A percentile compares a stretch with the other conserved stretches of the same genome.
Conservation (phyloP, 1,284 basidiomycete genomes). For the Rhodotorula sp. region DNA sequence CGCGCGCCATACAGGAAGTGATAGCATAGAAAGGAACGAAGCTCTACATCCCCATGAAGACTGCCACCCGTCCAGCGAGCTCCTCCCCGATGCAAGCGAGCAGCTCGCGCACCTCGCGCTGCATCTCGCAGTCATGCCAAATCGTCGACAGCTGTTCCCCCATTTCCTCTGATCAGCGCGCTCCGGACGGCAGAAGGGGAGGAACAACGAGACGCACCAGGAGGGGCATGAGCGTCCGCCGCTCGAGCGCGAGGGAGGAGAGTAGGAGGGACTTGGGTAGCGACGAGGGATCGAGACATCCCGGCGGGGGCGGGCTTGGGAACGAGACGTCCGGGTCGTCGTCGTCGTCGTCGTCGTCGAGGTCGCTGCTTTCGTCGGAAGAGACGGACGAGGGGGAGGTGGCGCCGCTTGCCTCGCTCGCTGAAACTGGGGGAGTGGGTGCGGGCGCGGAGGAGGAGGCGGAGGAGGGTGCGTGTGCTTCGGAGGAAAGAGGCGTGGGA, state of each 20-base stretch:
- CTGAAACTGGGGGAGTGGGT: no score
- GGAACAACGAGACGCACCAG: slow-evolving; percentile 20
- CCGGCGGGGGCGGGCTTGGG: slow-evolving; percentile 47
- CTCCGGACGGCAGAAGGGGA: background rate
- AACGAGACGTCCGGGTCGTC: slow-evolving; percentile 42
- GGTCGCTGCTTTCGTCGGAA: slow-evolving; percentile 12
- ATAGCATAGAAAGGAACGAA: no score
- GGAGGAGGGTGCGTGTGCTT: no score
- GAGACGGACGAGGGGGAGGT: background rate
- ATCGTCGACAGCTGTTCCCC: slow-evolving; percentile 37
- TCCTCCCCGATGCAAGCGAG: slow-evolving; percentile 44
- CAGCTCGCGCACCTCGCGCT: slow-evolving; percentile 37
- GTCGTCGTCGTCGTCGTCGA: slow-evolving; percentile 34
- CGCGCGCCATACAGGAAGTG: background rate
- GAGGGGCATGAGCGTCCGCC: slow-evolving; percentile 38
- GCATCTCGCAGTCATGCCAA: slow-evolving; percentile 31
- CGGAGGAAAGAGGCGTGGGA: no score
- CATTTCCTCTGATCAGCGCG: background rate
- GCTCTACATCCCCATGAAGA: slow-evolving; percentile 24
- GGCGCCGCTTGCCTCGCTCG: no score
- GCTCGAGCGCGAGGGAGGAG: slow-evolving; percentile 38
- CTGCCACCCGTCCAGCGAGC: slow-evolving; percentile 27
- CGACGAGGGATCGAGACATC: slow-evolving; percentile 47
- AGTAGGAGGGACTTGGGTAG: slow-evolving; percentile 42
- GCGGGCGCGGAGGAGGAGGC: background rate